Percentiles rank a stretch among this genome's conserved stretches.
These are phyloP conservation scores for Melocanna baccifera DNA, from an alignment of 176 grass and related monocot genomes.

Conservation along the genomic window DNA sequence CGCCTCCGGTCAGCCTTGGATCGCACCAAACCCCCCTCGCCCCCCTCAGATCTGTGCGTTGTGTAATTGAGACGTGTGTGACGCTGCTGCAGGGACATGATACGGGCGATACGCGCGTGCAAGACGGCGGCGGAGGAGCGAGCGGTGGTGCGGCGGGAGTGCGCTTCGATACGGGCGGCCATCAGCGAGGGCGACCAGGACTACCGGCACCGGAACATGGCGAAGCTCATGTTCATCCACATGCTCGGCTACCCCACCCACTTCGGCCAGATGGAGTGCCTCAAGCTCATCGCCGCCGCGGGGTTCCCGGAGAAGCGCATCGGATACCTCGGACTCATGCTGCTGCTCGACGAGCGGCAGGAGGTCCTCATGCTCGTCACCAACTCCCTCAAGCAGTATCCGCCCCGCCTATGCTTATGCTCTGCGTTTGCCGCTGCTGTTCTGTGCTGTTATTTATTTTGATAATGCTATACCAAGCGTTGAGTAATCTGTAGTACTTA, in stretches of 20 bases:
- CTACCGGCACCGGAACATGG: slow-evolving; percentile 93
- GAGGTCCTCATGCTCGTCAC: slow-evolving; percentile 99
- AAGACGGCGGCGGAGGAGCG: slow-evolving; percentile 99
- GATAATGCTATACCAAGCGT: neutral
- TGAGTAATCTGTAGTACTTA: slow-evolving; percentile 37
- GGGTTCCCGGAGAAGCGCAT: slow-evolving; percentile 97
- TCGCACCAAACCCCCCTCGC: neutral
- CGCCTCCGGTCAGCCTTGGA: slow-evolving; percentile 69
- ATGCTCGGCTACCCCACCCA: slow-evolving; percentile 99
- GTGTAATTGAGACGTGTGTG: neutral
- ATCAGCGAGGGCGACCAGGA: slow-evolving; percentile 91
- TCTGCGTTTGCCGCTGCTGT: slow-evolving; percentile 6
- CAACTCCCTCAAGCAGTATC: slow-evolving; percentile 99
- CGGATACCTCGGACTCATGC: slow-evolving; percentile 95
- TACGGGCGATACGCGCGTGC: slow-evolving; percentile 88
- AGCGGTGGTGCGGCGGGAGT: slow-evolving; percentile 95
- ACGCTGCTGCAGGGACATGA: slow-evolving; percentile 75
- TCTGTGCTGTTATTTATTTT: neutral
- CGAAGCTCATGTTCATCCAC: slow-evolving; percentile 99
- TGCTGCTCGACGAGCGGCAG: slow-evolving; percentile 98
- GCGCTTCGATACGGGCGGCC: slow-evolving; percentile 92
- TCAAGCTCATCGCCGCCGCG: slow-evolving; percentile 95
- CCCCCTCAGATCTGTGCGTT: slow-evolving; percentile 22
- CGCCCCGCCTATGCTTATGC: slow-evolving; percentile 16
- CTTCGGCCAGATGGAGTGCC: slow-evolving; percentile 99